Conservation (phyloP, 1,139 yeast genomes). For the Candida pseudocylindracea region DNA sequence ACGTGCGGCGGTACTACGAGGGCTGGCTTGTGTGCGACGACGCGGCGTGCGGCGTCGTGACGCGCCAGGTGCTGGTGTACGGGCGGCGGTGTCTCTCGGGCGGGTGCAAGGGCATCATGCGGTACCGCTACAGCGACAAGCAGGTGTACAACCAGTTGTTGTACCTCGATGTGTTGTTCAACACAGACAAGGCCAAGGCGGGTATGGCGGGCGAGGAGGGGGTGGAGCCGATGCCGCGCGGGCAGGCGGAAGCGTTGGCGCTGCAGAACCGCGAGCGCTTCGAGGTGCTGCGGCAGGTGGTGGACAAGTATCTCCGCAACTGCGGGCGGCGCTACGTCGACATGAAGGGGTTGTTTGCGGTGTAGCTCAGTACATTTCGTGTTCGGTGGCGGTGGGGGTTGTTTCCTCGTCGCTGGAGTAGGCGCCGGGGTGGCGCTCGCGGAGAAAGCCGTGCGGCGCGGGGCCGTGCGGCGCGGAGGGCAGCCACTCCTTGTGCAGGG, state of each 20-base stretch:
- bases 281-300: slow-evolving; percentile 32
- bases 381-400: too few relatives aligned
- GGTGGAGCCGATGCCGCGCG: slow-evolving; percentile 18
- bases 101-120: slow-evolving; percentile 73
- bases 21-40: slow-evolving; percentile 82
- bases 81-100: slow-evolving; percentile 67
- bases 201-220: slow-evolving; percentile 25
- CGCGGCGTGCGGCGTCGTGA: slow-evolving; percentile 53
- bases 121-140: slow-evolving; percentile 56
- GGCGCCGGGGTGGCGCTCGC: too few relatives aligned
- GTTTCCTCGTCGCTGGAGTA: too few relatives aligned
- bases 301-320: slow-evolving; percentile 51
- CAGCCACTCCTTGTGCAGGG: too few relatives aligned
- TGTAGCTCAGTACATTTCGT: slow-evolving; percentile 9
- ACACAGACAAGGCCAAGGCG: slow-evolving; percentile 55
- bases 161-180: slow-evolving; percentile 61
- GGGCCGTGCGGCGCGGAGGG: too few relatives aligned
- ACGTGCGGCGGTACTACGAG: slow-evolving; percentile 57
- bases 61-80: slow-evolving; percentile 76
- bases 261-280: slow-evolving; percentile 61
- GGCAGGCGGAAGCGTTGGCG: slow-evolving; percentile 48
- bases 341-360: slow-evolving; percentile 61
- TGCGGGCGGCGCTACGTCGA: slow-evolving; percentile 88
- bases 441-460: too few relatives aligned
- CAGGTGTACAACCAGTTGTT: slow-evolving; percentile 71